Percentiles rank a stretch among this genome's conserved stretches.
Evolutionary conservation across 2,329 filamentous ascomycete genomes (phyloP).

Genomic region (Diaporthe velutina): DNA sequence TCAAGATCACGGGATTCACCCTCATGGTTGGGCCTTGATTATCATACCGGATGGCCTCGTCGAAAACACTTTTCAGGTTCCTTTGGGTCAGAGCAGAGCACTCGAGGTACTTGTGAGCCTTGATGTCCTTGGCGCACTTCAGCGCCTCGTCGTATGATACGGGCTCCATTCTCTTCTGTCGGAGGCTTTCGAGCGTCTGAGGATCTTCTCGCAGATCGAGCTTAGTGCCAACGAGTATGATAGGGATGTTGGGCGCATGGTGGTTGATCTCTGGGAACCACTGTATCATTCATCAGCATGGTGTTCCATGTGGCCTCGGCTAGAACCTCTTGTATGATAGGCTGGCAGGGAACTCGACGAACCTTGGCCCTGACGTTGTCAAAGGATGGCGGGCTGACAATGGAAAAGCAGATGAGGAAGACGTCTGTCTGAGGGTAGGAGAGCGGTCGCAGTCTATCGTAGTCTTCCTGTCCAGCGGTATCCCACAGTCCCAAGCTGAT

Average conservation of each 20-base stretch:
- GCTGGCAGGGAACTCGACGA: slow-evolving; percentile 47
- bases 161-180: slow-evolving; percentile 96
- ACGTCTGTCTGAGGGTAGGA: slow-evolving; percentile 99
- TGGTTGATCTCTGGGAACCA: slow-evolving; percentile 99
- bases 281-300: slow-evolving; percentile 59
- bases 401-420: slow-evolving; percentile 98
- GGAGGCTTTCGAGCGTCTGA: slow-evolving; percentile 83
- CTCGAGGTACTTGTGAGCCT: slow-evolving; percentile 96
- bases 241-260: slow-evolving; percentile 93
- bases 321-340: neutral
- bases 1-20: slow-evolving; percentile 46
- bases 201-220: slow-evolving; percentile 93
- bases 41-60: slow-evolving; percentile 94
- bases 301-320: neutral
- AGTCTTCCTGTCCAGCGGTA: slow-evolving; percentile 98
- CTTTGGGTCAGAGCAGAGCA: slow-evolving; percentile 97
- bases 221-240: slow-evolving; percentile 97
- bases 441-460: slow-evolving; percentile 92
- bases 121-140: slow-evolving; percentile 91
- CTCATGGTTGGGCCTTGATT: neutral
- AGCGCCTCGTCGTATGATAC: slow-evolving; percentile 95
- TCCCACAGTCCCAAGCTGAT: slow-evolving; percentile 98
- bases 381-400: slow-evolving; percentile 96
- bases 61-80: slow-evolving; percentile 98
- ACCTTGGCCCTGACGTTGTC: slow-evolving; percentile 99